A percentile compares a stretch with the other conserved stretches of the same genome.
phyloP scores from a whole-genome alignment of 192 early-diverging fungal species.

The Coemansia sp. region DNA sequence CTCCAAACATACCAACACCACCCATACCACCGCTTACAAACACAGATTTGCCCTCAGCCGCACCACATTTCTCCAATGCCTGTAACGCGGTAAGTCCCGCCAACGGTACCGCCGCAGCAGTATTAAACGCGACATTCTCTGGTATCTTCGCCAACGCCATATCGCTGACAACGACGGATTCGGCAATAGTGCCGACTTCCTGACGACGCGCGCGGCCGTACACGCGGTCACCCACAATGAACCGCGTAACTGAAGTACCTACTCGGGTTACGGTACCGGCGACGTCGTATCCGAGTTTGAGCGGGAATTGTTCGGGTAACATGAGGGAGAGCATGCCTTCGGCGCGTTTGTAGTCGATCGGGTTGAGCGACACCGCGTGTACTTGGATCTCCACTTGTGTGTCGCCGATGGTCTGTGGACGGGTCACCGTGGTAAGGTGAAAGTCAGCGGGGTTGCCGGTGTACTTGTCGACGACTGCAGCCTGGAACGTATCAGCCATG shows the following conservation, averaged over 20 bases:
- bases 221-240: slow-evolving; percentile 58
- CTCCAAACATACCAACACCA: slow-evolving; percentile 60
- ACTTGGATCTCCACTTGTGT: slow-evolving; percentile 45
- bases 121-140: slow-evolving; percentile 27
- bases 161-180: slow-evolving; percentile 33
- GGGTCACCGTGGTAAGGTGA: slow-evolving; percentile 11
- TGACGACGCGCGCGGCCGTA: slow-evolving; percentile 23
- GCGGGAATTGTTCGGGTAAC: slow-evolving; percentile 41
- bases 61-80: slow-evolving; percentile 32
- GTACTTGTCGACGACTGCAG: slow-evolving; percentile 16
- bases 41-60: slow-evolving; percentile 27
- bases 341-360: slow-evolving; percentile 58
- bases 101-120: slow-evolving; percentile 58
- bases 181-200: slow-evolving; percentile 37
- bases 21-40: slow-evolving; percentile 62
- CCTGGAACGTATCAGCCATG: slow-evolving; percentile 21
- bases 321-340: slow-evolving; percentile 41
- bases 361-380: slow-evolving; percentile 59
- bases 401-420: neutral
- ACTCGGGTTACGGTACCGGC: slow-evolving; percentile 51
- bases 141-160: slow-evolving; percentile 34
- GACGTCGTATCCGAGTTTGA: slow-evolving; percentile 58
- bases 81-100: slow-evolving; percentile 59
- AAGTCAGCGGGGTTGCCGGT: slow-evolving; percentile 22
- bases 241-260: slow-evolving; percentile 37